Percentiles rank a stretch among this genome's conserved stretches.
phyloP scores from a whole-genome alignment of 768 basidiomycete species.

The Mycena venus region DNA sequence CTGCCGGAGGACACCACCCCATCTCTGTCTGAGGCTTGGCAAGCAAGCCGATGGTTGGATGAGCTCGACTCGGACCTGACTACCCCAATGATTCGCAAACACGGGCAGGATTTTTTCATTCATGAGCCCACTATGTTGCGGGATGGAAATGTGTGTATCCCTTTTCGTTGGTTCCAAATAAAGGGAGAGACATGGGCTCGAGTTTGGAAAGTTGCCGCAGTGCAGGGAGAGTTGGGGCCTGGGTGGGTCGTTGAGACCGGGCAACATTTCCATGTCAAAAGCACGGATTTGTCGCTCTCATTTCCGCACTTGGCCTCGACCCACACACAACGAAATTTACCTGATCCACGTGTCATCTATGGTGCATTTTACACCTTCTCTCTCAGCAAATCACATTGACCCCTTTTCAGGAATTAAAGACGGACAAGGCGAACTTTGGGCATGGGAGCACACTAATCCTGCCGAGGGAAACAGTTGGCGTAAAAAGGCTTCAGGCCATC shows the following conservation, averaged over 20 bases:
- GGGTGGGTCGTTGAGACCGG: constrained; percentile 24
- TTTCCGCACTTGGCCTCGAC: no score
- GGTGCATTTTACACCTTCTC: no score
- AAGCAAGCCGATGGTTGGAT: constrained; percentile 26
- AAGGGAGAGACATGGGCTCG: background rate
- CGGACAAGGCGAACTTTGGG: no score
- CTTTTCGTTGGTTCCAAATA: constrained; percentile 31
- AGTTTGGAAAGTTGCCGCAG: background rate
- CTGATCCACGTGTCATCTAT: no score
- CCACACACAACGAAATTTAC: no score
- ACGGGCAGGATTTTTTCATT: background rate
- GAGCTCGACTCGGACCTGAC: constrained; percentile 18
- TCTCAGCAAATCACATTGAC: no score
- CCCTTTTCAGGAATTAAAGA: no score
- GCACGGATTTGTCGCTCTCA: no score
- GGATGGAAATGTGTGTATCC: constrained; percentile 24
- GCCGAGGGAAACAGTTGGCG: constrained; percentile 22
- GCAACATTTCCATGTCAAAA: no score
- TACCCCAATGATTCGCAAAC: background rate
- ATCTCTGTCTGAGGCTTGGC: constrained; percentile 27
- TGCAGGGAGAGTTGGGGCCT: background rate
- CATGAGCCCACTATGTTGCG: background rate
- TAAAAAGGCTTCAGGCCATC: constrained; percentile 12
- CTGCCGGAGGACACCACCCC: constrained; percentile 32
- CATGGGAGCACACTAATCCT: no score